phyloP scores from a whole-genome alignment of 257 asterid species.

The Solanum tarijense region DNA sequence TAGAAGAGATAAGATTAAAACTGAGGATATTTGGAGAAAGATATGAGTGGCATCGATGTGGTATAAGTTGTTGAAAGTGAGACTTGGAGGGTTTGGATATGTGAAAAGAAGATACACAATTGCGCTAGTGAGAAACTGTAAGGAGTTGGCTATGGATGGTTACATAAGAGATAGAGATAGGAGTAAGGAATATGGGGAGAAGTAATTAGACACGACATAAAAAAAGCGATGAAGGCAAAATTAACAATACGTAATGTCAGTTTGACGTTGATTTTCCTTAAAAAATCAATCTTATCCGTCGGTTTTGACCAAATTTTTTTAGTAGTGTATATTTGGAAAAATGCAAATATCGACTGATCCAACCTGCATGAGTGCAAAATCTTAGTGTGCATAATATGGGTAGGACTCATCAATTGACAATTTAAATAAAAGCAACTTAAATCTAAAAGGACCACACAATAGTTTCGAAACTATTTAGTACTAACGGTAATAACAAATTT shows the following conservation, averaged over 20 bases:
- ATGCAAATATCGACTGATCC: neutral
- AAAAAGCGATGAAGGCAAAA: too few relatives aligned
- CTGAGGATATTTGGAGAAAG: neutral
- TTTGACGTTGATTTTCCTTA: neutral
- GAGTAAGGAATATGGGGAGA: neutral
- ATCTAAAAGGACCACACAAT: neutral
- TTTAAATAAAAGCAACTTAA: neutral
- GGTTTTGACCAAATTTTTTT: neutral
- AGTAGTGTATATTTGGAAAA: neutral
- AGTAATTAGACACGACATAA: neutral
- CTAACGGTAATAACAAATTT: neutral
- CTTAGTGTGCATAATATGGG: neutral
- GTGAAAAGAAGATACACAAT: neutral
- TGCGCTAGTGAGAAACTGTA: neutral
- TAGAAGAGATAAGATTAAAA: too few relatives aligned
- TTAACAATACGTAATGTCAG: too few relatives aligned
- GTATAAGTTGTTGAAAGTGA: neutral
- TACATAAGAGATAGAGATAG: neutral
- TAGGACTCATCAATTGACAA: neutral
- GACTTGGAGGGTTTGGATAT: neutral
- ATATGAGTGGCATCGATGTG: neutral
- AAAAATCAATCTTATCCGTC: too few relatives aligned
- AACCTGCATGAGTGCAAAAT: neutral
- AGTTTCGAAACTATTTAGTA: neutral
- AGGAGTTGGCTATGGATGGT: neutral